These are phyloP conservation scores for Xylaria castorea DNA, from an alignment of 495 filamentous ascomycete species.

Conservation along the genomic window DNA sequence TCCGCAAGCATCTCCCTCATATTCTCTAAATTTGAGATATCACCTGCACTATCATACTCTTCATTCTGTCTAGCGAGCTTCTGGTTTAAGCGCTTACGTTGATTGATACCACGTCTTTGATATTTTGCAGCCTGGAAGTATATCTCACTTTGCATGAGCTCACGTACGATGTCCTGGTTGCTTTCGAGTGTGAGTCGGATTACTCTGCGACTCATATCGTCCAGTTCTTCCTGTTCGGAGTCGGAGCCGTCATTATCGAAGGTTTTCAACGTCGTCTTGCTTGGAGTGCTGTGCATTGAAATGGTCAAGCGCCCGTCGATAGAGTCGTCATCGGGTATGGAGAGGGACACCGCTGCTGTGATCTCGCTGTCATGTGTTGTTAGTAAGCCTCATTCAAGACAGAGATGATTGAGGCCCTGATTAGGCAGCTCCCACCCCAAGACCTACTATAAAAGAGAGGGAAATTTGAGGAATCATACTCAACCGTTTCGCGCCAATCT, in stretches of 20 bases:
- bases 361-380: conserved; percentile 25
- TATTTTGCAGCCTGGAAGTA: conserved; percentile 29
- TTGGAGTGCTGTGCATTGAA: conserved; percentile 11
- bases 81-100: conserved; percentile 22
- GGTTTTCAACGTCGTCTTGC: conserved; percentile 27
- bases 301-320: conserved; percentile 8
- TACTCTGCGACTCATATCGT: conserved; percentile 25
- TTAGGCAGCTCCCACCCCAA: not conserved
- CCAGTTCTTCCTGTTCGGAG: conserved; percentile 26
- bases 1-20: conserved; percentile 38
- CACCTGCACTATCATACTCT: not conserved
- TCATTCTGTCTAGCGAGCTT: conserved; percentile 20
- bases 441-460: not conserved
- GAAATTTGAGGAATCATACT: conserved; percentile 15
- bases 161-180: conserved; percentile 31
- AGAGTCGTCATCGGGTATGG: conserved; percentile 14
- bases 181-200: conserved; percentile 25
- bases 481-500: conserved; percentile 33
- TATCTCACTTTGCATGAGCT: conserved; percentile 24
- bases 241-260: conserved; percentile 31
- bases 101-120: conserved; percentile 33
- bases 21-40: conserved; percentile 15
- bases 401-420: not conserved
- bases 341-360: conserved; percentile 30
- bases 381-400: not conserved